Conservation (phyloP, 768 basidiomycete genomes). For the Amanita molliuscula region DNA sequence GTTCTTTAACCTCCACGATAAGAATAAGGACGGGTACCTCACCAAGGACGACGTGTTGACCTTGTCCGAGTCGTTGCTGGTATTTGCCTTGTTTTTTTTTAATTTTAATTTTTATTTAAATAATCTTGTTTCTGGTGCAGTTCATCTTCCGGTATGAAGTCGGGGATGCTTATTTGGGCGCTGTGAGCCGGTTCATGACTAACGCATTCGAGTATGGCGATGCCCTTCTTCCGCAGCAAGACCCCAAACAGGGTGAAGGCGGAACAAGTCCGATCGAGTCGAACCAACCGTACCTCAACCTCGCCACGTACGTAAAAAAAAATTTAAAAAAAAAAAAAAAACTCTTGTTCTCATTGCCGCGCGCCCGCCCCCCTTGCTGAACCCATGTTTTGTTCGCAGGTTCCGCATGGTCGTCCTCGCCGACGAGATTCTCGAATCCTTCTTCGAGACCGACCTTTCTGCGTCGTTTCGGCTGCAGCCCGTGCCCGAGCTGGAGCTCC, state of each 20-base stretch:
- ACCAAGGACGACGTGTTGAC: slow-evolving; percentile 97
- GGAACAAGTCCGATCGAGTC: slow-evolving; percentile 44
- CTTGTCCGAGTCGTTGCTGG: slow-evolving; percentile 87
- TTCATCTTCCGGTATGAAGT: slow-evolving; percentile 98
- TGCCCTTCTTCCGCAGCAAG: slow-evolving; percentile 60
- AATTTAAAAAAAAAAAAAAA: no score
- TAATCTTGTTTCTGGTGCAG: slow-evolving; percentile 25
- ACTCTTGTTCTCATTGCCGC: no score
- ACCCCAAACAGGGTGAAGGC: slow-evolving; percentile 26
- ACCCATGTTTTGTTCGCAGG: slow-evolving; percentile 24
- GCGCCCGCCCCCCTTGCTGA: slow-evolving; percentile 1
- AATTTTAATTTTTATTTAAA: slow-evolving; percentile 5
- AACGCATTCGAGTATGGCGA: slow-evolving; percentile 98
- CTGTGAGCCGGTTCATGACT: slow-evolving; percentile 94
- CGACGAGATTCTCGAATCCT: slow-evolving; percentile 91
- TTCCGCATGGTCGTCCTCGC: slow-evolving; percentile 99
- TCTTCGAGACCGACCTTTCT: slow-evolving; percentile 90
- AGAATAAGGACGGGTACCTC: slow-evolving; percentile 90
- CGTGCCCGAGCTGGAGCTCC: slow-evolving; percentile 57
- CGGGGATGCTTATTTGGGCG: slow-evolving; percentile 93
- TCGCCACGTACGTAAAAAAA: slow-evolving; percentile 80
- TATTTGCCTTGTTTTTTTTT: slow-evolving; percentile 23
- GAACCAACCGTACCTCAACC: slow-evolving; percentile 88
- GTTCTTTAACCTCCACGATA: slow-evolving; percentile 95
- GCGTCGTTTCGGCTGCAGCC: slow-evolving; percentile 77